These are phyloP conservation scores for Mikania micrantha DNA, from an alignment of 129 eudicot genomes.

Conservation along the genomic window DNA sequence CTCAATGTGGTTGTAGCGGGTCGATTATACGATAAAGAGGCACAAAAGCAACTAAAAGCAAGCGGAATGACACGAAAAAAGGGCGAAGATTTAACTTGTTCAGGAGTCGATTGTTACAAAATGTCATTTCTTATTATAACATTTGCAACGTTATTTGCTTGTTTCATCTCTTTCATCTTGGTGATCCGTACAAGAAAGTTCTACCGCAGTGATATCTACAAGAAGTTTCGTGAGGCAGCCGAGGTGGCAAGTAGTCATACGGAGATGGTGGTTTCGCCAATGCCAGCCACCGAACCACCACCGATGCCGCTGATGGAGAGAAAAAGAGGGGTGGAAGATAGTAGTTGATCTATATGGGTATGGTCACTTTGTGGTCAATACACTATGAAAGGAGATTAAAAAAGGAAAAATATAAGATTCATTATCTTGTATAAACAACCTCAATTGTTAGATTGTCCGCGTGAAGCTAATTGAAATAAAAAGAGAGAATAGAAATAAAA, in stretches of 20 bases:
- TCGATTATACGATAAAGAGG: conserved; percentile 65
- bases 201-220: neutral
- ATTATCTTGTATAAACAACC: too few relatives aligned
- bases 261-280: neutral
- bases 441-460: too few relatives aligned
- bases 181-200: neutral
- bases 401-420: neutral
- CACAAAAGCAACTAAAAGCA: neutral
- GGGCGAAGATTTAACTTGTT: neutral
- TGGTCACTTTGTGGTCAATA: neutral
- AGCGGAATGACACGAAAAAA: neutral
- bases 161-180: neutral
- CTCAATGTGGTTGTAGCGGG: conserved; percentile 71
- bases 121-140: neutral
- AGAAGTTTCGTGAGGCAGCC: neutral
- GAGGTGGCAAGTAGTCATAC: neutral
- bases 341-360: neutral
- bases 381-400: neutral
- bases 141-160: neutral
- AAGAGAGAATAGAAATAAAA: too few relatives aligned
- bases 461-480: too few relatives aligned
- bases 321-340: neutral
- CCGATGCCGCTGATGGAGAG: neutral
- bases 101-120: neutral
- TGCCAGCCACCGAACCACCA: neutral